Base-by-base conservation (phyloP, 495 filamentous ascomycete genomes). In the Aspergillus leporis region DNA sequence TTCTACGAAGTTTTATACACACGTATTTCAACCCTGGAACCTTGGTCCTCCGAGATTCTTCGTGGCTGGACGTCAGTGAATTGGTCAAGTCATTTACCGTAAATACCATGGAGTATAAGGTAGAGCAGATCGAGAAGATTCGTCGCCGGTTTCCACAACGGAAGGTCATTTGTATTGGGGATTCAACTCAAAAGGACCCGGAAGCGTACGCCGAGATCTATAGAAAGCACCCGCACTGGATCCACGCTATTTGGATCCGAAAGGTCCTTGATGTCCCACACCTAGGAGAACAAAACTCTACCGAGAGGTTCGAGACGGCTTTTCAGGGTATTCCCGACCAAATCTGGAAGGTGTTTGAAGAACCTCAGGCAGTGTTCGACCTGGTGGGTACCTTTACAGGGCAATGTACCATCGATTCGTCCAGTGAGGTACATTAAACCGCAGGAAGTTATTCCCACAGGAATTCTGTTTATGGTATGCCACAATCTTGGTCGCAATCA, bases 101-200 rank as follows among this genome's bases (percentile, higher is more conserved):
- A 41, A 88, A 90, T 25, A 96, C 91, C 0, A 79, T 95, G 73
- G 84, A 86, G 55, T 98, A 97, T 75, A 98, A 98, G 67, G 80
- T 87, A n/a, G 82, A 85, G 52, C 84, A 88, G 18, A 91, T 96
- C 67, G 79, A 83, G 53, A 90, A 91, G 73, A 82, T 97, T 43
- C 82, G 89, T 55, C 58, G 67, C 1, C 90, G 87, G 87, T 79
- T 97, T 55, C 93, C 93, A 9, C 77, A 80, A 47, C 78, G 92
- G 45, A 89, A 89, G 59, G 86, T 94, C 73, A 81, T 98, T 22
- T 88, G 85, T 63, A 84, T 98, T 59, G 93, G 93, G 0, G 93
- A 98, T 68, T 91, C 87, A 36, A 97, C 93, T 12, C 93, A 98
- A 72, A 87, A 81, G 25, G 93, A 98, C 66, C 93, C 93, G 0